Evolutionary conservation across 2,329 filamentous ascomycete species (phyloP), one percentile per base, ranked within the genome.

Genomic region (Cercospora nicotianae): DNA sequence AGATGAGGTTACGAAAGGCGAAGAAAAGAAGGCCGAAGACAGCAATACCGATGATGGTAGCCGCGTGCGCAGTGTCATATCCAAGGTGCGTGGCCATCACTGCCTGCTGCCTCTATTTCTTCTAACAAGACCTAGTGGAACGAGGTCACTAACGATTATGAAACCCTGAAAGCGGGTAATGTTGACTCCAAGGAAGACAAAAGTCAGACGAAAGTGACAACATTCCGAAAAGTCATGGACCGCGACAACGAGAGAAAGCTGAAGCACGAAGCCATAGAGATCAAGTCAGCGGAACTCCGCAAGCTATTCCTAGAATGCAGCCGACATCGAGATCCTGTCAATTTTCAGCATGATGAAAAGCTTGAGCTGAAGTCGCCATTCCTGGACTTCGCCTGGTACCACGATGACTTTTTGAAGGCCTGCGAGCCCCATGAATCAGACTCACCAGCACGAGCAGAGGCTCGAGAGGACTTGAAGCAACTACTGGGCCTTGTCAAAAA

Each of bases 221-320:
- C 57, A 9, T 66, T 66, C 28, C 58, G 58, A 23, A 57, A 36
- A 62, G 8, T 28, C n/a, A 61, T 66, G 64, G 64, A 66, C 23
- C 30, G n/a, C n/a, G 64, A 66, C 28, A 67, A 67, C 42, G 36
- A 67, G 36, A n/a, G 36, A 39, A 39, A 39, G 39, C 8, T 67
- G 30, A 28, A 53, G 13, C n/a, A 48, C 10, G 66, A 67, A 31
- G 33, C 60, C 26, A 61, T 67, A 18, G 63, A 65, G 51, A 65
- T 67, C 39, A 23, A 42, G 7, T 65, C 66, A 10, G 30, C 55
- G 3, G 53, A 48, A n/a, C 53, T 67, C 10, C 31, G 45, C 18
- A n/a, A 51, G 23, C 33, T 67, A 7, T 61, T 57, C 42, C 20
- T 55, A n/a, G 64, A 63, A 31, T 23, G 63, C 10, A 55, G 33